Base-by-base conservation (phyloP, 495 filamentous ascomycete species). In the Penicillium macrosclerotiorum region DNA sequence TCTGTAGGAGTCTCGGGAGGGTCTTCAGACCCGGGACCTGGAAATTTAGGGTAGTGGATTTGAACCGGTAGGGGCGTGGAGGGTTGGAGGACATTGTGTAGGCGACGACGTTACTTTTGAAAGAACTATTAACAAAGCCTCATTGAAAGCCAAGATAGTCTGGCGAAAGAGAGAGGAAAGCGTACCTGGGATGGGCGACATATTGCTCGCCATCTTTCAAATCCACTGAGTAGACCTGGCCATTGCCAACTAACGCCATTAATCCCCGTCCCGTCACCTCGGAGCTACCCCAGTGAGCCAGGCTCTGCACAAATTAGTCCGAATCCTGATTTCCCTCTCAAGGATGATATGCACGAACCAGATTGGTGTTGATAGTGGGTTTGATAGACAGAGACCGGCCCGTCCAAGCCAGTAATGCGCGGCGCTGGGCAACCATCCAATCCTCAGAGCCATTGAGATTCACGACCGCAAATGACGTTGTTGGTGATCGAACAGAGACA, bases 401-500 rank as follows among this genome's bases (percentile, higher is more conserved):
- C n/a, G 90, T 94, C 93, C 93, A 98, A 42, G 93, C 94, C 8
- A 96, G 76, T 43, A 98, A 74, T 7, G 88, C 89, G 47, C 85
- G 82, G 39, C 88, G 75, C 62, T 95, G 91, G 8, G 86, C 76
- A 20, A 98, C 70, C 75, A 92, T 90, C 93, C 94, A 98, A 71
- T 98, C 93, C 46, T 86, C 79, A n/a, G 89, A 88, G 22, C 93
- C 93, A 74, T 98, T 88, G 26, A 98, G 80, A 56, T 91, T 82
- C 13, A 98, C 74, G 13, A 95, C 81, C 14, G 83, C 81, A 55
- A 98, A 90, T 7, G 90, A 91, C 0, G 90, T 89, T 36, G 80
- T 76, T 5, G 86, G 81, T 2, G 89, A 87, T 63, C 89, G 93
- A 23, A 91, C 88, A 17, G 88, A 86, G 42, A 98, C 83, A 45